A percentile compares a stretch with the other conserved stretches of the same genome.
These are phyloP conservation scores for Colletotrichum graminicola DNA, from an alignment of 2,329 filamentous ascomycete species.

Conservation along the genomic window DNA sequence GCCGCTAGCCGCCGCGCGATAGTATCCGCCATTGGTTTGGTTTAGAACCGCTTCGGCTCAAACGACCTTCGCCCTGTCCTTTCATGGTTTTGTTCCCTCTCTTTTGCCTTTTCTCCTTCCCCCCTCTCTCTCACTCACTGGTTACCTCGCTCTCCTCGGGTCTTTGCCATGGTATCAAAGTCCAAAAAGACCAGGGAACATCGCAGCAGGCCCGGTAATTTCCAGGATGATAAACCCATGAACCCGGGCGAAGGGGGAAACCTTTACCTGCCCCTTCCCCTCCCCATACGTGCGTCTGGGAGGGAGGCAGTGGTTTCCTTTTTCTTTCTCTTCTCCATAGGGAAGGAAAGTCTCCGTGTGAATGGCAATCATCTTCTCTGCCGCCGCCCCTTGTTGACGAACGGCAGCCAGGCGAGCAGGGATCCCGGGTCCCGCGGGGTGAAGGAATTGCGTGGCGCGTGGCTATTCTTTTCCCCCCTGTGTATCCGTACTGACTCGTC, in stretches of 20 bases:
- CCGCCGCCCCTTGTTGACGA: not conserved
- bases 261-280: no score
- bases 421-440: not conserved
- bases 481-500: constrained; percentile 17
- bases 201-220: not conserved
- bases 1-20: no score
- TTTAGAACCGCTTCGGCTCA: no score
- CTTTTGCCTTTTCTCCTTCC: not conserved
- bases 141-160: no score
- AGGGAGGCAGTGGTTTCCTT: constrained; percentile 1
- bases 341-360: not conserved
- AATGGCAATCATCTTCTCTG: not conserved
- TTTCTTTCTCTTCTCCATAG: not conserved
- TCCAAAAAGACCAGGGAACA: not conserved
- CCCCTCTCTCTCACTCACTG: not conserved
- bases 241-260: not conserved
- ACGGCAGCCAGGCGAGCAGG: constrained; percentile 3
- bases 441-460: not conserved
- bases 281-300: not conserved
- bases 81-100: no score
- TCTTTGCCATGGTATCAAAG: not conserved
- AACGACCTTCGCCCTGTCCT: no score
- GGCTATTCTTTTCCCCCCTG: not conserved
- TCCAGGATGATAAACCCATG: not conserved
- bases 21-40: no score